Evolutionary conservation across 2,329 filamentous ascomycete genomes (phyloP).

Genomic region (Arthrobotrys conoides): DNA sequence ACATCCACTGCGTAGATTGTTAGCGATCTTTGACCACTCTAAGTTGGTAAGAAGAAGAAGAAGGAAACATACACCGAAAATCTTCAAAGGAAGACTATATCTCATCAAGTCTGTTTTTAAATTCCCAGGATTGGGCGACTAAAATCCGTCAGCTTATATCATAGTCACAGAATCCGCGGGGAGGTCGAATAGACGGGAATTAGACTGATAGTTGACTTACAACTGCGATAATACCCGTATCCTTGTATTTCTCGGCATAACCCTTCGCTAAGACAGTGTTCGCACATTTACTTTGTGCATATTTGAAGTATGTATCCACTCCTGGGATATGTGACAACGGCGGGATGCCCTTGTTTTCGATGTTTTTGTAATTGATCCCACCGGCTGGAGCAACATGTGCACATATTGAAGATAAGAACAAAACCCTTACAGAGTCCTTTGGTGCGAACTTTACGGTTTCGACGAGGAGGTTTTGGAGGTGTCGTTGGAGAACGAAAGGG

Average conservation of each 20-base stretch:
- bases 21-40: not conserved
- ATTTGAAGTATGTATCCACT: constrained; percentile 64
- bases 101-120: constrained; percentile 67
- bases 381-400: constrained; percentile 56
- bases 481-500: constrained; percentile 61
- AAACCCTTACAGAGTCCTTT: constrained; percentile 64
- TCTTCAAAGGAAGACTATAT: constrained; percentile 60
- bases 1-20: constrained; percentile 40
- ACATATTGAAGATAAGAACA: constrained; percentile 64
- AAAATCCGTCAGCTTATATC: not conserved
- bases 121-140: constrained; percentile 67
- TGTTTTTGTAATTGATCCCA: constrained; percentile 63
- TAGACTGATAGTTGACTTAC: constrained; percentile 48
- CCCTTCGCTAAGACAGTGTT: constrained; percentile 65
- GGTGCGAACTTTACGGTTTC: constrained; percentile 61
- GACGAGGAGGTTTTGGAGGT: constrained; percentile 60
- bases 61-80: constrained; percentile 56
- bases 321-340: constrained; percentile 33
- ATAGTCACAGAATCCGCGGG: not conserved
- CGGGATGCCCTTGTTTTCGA: constrained; percentile 59
- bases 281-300: constrained; percentile 66
- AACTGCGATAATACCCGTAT: constrained; percentile 66
- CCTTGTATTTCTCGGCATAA: constrained; percentile 64
- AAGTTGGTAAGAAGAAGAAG: constrained; percentile 21
- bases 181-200: not conserved